Conservation (phyloP, 2,329 filamentous ascomycete genomes). For the Arthrobotrys sinensis region DNA sequence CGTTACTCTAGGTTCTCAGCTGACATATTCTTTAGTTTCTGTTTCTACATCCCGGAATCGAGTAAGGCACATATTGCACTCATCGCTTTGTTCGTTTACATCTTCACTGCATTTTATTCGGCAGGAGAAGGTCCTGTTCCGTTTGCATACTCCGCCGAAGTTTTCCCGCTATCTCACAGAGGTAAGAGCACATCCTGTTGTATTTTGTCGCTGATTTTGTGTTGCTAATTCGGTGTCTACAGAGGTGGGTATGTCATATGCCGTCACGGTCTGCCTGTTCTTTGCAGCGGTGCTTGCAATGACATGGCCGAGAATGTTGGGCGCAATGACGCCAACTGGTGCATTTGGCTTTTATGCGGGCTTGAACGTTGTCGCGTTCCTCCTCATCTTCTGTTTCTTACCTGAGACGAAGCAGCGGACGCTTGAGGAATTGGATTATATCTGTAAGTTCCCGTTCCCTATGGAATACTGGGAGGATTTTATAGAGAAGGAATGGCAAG, state of each 20-base stretch:
- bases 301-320: constrained; percentile 75
- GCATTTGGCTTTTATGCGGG: constrained; percentile 74
- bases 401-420: constrained; percentile 75
- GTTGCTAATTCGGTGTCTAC: constrained; percentile 30
- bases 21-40: constrained; percentile 47
- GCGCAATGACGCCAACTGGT: constrained; percentile 69
- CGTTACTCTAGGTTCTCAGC: background rate
- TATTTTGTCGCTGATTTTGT: background rate
- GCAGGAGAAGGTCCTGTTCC: constrained; percentile 78
- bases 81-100: constrained; percentile 76
- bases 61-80: constrained; percentile 71
- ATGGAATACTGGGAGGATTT: background rate
- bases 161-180: constrained; percentile 79
- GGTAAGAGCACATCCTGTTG: constrained; percentile 65
- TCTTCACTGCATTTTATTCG: constrained; percentile 77
- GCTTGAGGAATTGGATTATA: constrained; percentile 72
- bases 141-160: constrained; percentile 79
- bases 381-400: constrained; percentile 74
- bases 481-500: constrained; percentile 1
- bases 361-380: constrained; percentile 73
- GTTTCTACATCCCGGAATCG: constrained; percentile 62
- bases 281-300: constrained; percentile 74
- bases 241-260: constrained; percentile 74
- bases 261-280: constrained; percentile 76
- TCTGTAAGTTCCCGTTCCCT: constrained; percentile 66